These are phyloP conservation scores for Eremochloa ophiuroides DNA, from an alignment of 176 grass and related monocot genomes.

Conservation along the genomic window DNA sequence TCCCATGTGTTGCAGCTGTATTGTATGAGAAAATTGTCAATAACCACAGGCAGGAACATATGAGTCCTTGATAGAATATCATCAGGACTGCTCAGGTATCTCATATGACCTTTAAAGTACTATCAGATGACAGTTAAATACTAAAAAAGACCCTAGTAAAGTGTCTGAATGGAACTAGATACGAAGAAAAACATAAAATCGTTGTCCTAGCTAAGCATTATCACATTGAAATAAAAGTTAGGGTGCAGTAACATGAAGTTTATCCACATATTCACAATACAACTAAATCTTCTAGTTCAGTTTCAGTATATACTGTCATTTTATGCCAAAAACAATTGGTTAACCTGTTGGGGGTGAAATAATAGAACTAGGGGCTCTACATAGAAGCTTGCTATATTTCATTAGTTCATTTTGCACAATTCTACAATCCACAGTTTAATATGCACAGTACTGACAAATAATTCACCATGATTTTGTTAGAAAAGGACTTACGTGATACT, in stretches of 20 bases:
- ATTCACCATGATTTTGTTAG: neutral
- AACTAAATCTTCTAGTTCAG: neutral
- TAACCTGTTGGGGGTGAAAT: neutral
- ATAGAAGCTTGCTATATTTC: neutral
- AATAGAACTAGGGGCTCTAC: neutral
- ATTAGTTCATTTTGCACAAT: neutral
- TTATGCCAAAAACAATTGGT: neutral
- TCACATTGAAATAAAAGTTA: constrained; percentile 5
- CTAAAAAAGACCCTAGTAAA: neutral
- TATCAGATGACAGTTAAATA: neutral
- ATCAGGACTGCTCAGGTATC: neutral
- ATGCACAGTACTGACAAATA: neutral
- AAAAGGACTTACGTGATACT: constrained; percentile 83
- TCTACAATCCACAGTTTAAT: neutral
- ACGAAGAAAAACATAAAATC: neutral
- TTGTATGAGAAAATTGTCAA: constrained; percentile 20
- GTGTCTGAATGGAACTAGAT: neutral
- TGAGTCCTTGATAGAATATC: constrained; percentile 6
- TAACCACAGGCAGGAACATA: constrained; percentile 3
- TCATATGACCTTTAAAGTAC: neutral
- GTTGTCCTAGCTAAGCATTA: constrained; percentile 3
- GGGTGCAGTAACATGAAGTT: neutral
- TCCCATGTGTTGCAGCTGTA: constrained; percentile 90
- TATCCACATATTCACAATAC: neutral
- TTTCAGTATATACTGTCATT: neutral